A percentile compares a stretch with the other conserved stretches of the same genome.
phyloP scores from a whole-genome alignment of 2,329 filamentous ascomycete genomes.

The Didymella sp. region DNA sequence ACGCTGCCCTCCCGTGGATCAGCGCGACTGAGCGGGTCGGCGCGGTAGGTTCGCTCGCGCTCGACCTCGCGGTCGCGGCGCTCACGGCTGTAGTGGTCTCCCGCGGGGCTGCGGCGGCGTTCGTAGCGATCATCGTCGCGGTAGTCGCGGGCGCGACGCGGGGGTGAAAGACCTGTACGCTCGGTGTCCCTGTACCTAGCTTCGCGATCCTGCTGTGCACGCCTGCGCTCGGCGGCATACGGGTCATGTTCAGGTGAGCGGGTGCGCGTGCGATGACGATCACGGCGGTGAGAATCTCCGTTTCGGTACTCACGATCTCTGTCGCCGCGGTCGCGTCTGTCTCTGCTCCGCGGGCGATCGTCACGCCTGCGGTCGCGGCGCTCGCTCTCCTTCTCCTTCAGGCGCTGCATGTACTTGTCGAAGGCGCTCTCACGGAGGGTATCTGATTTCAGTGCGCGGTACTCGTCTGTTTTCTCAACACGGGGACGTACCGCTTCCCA shows the following conservation, averaged over 20 bases:
- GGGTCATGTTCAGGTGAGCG: conserved; percentile 91
- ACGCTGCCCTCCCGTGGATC: conserved; percentile 76
- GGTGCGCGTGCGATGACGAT: conserved; percentile 65
- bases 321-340: conserved; percentile 51
- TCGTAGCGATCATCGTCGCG: conserved; percentile 50
- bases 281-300: conserved; percentile 49
- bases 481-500: conserved; percentile 87
- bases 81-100: conserved; percentile 81
- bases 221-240: conserved; percentile 93
- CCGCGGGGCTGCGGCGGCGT: conserved; percentile 65
- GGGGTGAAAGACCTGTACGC: conserved; percentile 67
- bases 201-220: conserved; percentile 92
- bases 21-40: conserved; percentile 65
- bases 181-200: conserved; percentile 86
- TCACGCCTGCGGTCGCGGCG: conserved; percentile 53
- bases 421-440: conserved; percentile 84
- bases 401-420: conserved; percentile 86
- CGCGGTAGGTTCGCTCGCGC: conserved; percentile 77
- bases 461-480: conserved; percentile 83
- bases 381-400: conserved; percentile 87
- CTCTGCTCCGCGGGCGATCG: conserved; percentile 54
- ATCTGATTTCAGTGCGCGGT: conserved; percentile 80
- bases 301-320: conserved; percentile 52
- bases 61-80: conserved; percentile 88
- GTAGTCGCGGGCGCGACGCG: conserved; percentile 51